Percentiles rank a stretch among this genome's conserved stretches.
These are phyloP conservation scores for Suillus hirtellus DNA, from an alignment of 768 basidiomycete species.

Conservation along the genomic window DNA sequence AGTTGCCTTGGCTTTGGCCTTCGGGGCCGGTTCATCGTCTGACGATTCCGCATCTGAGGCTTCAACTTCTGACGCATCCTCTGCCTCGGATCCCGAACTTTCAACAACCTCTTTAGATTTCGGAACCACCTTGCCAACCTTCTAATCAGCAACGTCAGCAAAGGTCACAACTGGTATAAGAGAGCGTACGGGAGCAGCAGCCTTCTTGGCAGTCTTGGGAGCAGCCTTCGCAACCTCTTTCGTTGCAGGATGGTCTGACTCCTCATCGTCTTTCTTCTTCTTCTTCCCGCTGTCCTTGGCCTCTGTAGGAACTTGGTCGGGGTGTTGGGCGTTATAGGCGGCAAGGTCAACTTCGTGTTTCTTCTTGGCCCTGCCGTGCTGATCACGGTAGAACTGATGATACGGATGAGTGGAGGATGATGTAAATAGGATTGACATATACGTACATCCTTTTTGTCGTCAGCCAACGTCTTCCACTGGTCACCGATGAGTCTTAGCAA, in stretches of 20 bases:
- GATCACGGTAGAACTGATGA: slow-evolving; percentile 32
- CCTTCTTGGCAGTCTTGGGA: slow-evolving; percentile 20
- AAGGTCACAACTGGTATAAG: slow-evolving; percentile 10
- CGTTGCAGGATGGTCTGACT: slow-evolving; percentile 31
- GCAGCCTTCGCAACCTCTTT: slow-evolving; percentile 28
- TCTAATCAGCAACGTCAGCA: slow-evolving; percentile 25
- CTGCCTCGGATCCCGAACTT: slow-evolving; percentile 34
- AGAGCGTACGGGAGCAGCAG: slow-evolving; percentile 20
- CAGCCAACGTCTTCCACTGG: slow-evolving; percentile 69
- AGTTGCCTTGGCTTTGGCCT: slow-evolving; percentile 19
- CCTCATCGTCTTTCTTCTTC: slow-evolving; percentile 14
- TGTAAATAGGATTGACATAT: not conserved
- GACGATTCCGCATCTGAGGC: slow-evolving; percentile 17
- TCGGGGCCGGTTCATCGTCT: slow-evolving; percentile 26
- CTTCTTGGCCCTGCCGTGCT: slow-evolving; percentile 60
- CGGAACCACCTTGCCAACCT: slow-evolving; percentile 23
- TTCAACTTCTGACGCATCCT: slow-evolving; percentile 10
- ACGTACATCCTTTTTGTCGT: slow-evolving; percentile 75
- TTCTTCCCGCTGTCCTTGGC: slow-evolving; percentile 40
- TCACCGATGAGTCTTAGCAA: slow-evolving; percentile 70
- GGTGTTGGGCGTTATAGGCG: slow-evolving; percentile 60
- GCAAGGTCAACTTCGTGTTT: slow-evolving; percentile 64
- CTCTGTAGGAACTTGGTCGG: slow-evolving; percentile 48
- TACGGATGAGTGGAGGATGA: slow-evolving; percentile 2
- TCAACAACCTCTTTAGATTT: slow-evolving; percentile 28